Percentiles rank a stretch among this genome's conserved stretches.
Conservation (phyloP, 805 yeast genomes). For the Saturnispora sanitii region DNA sequence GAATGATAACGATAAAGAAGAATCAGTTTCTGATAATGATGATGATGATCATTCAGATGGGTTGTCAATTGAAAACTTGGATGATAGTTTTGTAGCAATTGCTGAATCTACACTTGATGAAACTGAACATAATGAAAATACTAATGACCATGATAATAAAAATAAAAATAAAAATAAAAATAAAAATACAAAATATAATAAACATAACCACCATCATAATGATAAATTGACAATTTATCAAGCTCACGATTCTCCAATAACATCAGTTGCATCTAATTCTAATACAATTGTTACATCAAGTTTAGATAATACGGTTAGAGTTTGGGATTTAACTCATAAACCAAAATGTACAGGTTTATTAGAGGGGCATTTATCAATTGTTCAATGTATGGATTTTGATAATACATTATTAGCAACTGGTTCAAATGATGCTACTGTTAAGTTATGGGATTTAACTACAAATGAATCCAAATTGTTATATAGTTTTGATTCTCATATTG, state of each 20-base stretch:
- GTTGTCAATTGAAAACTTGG: slow-evolving; percentile 29
- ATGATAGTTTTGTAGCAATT: slow-evolving; percentile 29
- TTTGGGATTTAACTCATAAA: slow-evolving; percentile 60
- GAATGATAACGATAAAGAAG: slow-evolving; percentile 42
- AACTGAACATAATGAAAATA: slow-evolving; percentile 20
- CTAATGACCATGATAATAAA: slow-evolving; percentile 1
- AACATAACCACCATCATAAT: slow-evolving; percentile 23
- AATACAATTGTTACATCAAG: slow-evolving; percentile 73
- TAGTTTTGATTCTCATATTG: slow-evolving; percentile 56
- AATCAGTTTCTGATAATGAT: too few relatives aligned
- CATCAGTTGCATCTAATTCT: slow-evolving; percentile 60
- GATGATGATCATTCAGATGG: slow-evolving; percentile 38
- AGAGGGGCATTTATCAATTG: slow-evolving; percentile 53
- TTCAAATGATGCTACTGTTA: slow-evolving; percentile 51
- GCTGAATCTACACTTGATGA: slow-evolving; percentile 25
- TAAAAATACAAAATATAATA: slow-evolving; percentile 11
- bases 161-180: slow-evolving; percentile 15
- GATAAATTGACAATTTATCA: slow-evolving; percentile 46
- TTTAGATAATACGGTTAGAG: slow-evolving; percentile 64
- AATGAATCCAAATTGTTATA: slow-evolving; percentile 25
- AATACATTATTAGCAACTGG: slow-evolving; percentile 41
- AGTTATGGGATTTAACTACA: slow-evolving; percentile 44
- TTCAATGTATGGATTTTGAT: slow-evolving; percentile 50
- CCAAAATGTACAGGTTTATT: slow-evolving; percentile 41
- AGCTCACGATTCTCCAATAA: slow-evolving; percentile 45